These are phyloP conservation scores for Fusarium devonianum DNA, from an alignment of 2,329 filamentous ascomycete genomes.

Conservation along the genomic window DNA sequence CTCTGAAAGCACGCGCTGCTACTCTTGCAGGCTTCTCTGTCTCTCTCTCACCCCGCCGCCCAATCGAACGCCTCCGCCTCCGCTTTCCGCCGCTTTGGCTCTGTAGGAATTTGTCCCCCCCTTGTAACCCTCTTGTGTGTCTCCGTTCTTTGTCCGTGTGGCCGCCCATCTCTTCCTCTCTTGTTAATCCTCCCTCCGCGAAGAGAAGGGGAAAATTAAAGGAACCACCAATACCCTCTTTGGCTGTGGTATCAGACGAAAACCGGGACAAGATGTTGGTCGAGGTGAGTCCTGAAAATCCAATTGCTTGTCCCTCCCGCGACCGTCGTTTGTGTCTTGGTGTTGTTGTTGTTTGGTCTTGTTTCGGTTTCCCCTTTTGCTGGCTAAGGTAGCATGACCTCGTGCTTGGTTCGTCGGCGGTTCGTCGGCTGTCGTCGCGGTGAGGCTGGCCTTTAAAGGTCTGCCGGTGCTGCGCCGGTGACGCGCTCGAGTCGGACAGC, in stretches of 20 bases:
- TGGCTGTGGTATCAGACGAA: slow-evolving; percentile 5
- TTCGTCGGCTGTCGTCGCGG: slow-evolving; percentile 23
- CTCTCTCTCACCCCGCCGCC: slow-evolving; percentile 7
- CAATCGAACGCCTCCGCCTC: slow-evolving; percentile 25
- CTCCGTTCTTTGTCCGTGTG: slow-evolving; percentile 24
- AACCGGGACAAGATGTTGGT: slow-evolving; percentile 45
- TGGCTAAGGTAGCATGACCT: neutral
- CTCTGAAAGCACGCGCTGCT: slow-evolving; percentile 1
- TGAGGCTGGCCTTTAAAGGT: slow-evolving; percentile 23
- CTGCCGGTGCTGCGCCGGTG: slow-evolving; percentile 21
- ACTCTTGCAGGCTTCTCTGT: neutral
- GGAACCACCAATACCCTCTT: slow-evolving; percentile 10
- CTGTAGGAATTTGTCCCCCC: slow-evolving; percentile 34
- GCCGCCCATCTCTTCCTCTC: slow-evolving; percentile 20
- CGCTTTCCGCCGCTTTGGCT: slow-evolving; percentile 23
- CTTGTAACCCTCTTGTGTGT: slow-evolving; percentile 30
- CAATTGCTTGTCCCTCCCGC: slow-evolving; percentile 14
- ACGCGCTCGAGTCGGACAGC: slow-evolving; percentile 33
- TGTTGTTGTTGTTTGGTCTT: slow-evolving; percentile 11
- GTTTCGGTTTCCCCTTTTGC: slow-evolving; percentile 1
- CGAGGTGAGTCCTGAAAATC: slow-evolving; percentile 46
- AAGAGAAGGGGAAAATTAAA: no score
- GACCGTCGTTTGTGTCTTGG: slow-evolving; percentile 1
- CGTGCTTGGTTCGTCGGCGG: slow-evolving; percentile 18
- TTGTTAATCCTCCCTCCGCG: slow-evolving; percentile 6